These are phyloP conservation scores for Crassisporium funariophilum DNA, from an alignment of 768 basidiomycete species.

Conservation along the genomic window DNA sequence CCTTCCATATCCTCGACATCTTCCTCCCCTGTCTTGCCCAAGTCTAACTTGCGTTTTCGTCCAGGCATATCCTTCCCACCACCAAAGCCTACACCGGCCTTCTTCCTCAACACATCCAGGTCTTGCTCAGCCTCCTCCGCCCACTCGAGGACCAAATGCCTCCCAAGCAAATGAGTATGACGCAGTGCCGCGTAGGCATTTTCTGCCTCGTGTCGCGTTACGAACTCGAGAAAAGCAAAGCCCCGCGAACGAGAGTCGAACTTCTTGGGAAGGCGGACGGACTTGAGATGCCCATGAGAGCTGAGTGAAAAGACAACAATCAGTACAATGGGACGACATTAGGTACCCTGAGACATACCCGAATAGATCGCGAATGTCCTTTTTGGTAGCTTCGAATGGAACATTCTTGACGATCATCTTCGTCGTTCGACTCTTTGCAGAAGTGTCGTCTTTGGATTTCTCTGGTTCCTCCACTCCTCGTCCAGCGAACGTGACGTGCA, in stretches of 20 bases:
- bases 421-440: slow-evolving; percentile 65
- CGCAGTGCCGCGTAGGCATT: slow-evolving; percentile 83
- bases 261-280: slow-evolving; percentile 90
- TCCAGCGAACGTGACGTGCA: slow-evolving; percentile 86
- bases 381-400: slow-evolving; percentile 94
- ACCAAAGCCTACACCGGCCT: slow-evolving; percentile 78
- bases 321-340: background rate
- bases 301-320: slow-evolving; percentile 40
- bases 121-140: slow-evolving; percentile 83
- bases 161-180: slow-evolving; percentile 94
- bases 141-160: slow-evolving; percentile 96
- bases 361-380: slow-evolving; percentile 89
- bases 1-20: slow-evolving; percentile 38
- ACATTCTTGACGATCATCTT: slow-evolving; percentile 99
- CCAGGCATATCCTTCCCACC: slow-evolving; percentile 73
- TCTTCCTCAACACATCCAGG: slow-evolving; percentile 72
- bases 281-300: slow-evolving; percentile 90
- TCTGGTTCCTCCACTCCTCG: slow-evolving; percentile 70
- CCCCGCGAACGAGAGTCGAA: slow-evolving; percentile 88
- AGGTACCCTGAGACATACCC: slow-evolving; percentile 58
- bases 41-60: slow-evolving; percentile 66
- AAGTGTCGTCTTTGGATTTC: slow-evolving; percentile 37
- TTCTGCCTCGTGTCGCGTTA: slow-evolving; percentile 86
- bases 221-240: slow-evolving; percentile 96
- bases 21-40: slow-evolving; percentile 45